Conservation (phyloP, 768 basidiomycete genomes). For the Leccinum fibrillosum region DNA sequence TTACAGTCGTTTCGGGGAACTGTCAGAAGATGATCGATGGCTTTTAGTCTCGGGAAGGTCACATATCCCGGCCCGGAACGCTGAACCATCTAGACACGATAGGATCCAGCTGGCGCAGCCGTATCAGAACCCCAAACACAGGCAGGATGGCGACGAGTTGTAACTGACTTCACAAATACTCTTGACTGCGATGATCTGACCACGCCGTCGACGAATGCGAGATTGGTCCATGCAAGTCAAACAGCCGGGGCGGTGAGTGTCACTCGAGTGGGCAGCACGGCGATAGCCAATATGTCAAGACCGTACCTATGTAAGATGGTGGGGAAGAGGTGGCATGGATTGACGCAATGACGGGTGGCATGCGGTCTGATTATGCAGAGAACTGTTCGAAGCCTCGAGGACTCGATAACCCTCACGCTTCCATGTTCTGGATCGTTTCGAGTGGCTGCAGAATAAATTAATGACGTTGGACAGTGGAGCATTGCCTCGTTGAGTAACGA, state of each 20-base stretch:
- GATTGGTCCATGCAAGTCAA: background rate
- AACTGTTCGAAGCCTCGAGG: background rate
- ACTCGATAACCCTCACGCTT: background rate
- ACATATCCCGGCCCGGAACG: background rate
- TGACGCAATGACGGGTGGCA: background rate
- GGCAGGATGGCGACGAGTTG: background rate
- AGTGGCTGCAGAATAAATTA: background rate
- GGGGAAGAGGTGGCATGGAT: background rate
- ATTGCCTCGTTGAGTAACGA: background rate
- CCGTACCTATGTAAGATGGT: background rate
- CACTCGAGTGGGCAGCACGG: background rate
- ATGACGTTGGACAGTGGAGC: background rate
- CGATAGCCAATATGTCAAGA: background rate
- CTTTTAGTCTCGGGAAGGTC: background rate
- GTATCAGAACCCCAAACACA: background rate
- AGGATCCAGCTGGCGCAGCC: too few relatives aligned
- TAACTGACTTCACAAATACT: background rate
- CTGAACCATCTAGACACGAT: background rate
- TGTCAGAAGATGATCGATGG: background rate
- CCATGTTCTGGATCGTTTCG: background rate
- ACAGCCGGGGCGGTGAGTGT: background rate
- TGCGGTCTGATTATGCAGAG: background rate
- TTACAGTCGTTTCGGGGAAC: background rate
- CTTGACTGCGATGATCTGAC: background rate
- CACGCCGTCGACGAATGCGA: background rate